Conservation (phyloP, 2,329 filamentous ascomycete genomes). For the Talaromyces islandicus region DNA sequence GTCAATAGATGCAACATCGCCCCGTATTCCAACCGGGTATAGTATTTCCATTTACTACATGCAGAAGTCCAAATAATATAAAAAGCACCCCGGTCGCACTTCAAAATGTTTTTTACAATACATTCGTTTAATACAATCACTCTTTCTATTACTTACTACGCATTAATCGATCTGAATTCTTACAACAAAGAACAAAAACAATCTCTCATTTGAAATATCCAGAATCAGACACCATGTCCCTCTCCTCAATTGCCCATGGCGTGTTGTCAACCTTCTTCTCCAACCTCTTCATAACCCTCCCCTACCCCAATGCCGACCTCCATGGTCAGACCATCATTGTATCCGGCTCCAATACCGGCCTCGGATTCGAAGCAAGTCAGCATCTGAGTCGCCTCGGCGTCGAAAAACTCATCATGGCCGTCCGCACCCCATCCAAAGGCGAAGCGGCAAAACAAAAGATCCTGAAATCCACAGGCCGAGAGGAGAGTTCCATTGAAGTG, state of each 20-base stretch:
- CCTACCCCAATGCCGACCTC: slow-evolving; percentile 8
- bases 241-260: slow-evolving; percentile 3
- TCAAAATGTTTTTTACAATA: neutral
- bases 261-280: slow-evolving; percentile 2
- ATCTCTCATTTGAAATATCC: neutral
- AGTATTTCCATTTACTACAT: neutral
- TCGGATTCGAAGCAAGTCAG: slow-evolving; percentile 42
- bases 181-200: neutral
- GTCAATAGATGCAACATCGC: neutral
- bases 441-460: slow-evolving; percentile 30
- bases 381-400: slow-evolving; percentile 37
- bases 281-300: slow-evolving; percentile 8
- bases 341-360: slow-evolving; percentile 45
- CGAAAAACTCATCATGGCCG: slow-evolving; percentile 43
- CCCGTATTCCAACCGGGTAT: neutral
- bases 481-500: slow-evolving; percentile 39
- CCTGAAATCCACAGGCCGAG: slow-evolving; percentile 22
- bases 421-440: slow-evolving; percentile 40
- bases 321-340: slow-evolving; percentile 41
- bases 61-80: neutral
- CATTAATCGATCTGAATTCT: neutral
- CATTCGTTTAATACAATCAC: neutral
- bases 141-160: neutral
- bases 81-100: neutral
- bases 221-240: slow-evolving; percentile 2